phyloP scores from a whole-genome alignment of 139 green algal genomes.

The Monoraphidium neglectum region DNA sequence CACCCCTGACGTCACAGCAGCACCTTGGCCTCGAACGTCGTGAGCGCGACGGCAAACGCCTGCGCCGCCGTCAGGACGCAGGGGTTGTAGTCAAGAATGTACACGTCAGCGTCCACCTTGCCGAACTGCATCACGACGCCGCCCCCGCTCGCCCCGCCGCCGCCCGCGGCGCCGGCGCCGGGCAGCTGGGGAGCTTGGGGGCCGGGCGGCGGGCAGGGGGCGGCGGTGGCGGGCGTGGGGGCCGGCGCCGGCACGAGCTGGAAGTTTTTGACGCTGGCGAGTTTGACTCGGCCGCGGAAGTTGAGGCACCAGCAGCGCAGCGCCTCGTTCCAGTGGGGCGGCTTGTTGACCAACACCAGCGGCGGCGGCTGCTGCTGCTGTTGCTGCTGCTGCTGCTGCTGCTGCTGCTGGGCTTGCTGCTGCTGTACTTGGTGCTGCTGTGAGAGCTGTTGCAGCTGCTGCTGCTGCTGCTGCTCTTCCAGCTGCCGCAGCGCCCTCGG shows the following conservation, averaged over 20 bases:
- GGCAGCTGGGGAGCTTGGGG: neutral
- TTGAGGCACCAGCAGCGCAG: slow-evolving; percentile 96
- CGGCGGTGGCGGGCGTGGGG: too few relatives aligned
- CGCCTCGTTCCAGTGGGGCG: slow-evolving; percentile 89
- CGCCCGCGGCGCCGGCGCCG: neutral
- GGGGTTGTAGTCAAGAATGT: slow-evolving; percentile 90
- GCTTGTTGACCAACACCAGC: slow-evolving; percentile 78
- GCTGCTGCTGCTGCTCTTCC: slow-evolving; percentile 7
- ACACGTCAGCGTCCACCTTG: slow-evolving; percentile 85
- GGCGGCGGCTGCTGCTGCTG: neutral
- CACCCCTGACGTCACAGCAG: slow-evolving; percentile 15
- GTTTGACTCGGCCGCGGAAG: slow-evolving; percentile 92
- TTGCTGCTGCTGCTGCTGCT: slow-evolving; percentile 5
- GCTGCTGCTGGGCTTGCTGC: neutral
- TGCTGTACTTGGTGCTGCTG: too few relatives aligned
- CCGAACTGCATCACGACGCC: slow-evolving; percentile 90
- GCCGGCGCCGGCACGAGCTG: slow-evolving; percentile 61
- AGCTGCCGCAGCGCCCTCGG: neutral
- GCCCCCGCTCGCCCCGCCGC: slow-evolving; percentile 12
- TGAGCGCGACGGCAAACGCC: slow-evolving; percentile 87
- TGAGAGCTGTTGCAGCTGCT: neutral
- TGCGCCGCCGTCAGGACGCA: slow-evolving; percentile 65
- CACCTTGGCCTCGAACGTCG: slow-evolving; percentile 77
- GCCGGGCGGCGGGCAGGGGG: neutral
- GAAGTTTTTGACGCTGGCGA: slow-evolving; percentile 96